Conservation (phyloP, 148 eudicot species). For the Pouteria glomerata region DNA sequence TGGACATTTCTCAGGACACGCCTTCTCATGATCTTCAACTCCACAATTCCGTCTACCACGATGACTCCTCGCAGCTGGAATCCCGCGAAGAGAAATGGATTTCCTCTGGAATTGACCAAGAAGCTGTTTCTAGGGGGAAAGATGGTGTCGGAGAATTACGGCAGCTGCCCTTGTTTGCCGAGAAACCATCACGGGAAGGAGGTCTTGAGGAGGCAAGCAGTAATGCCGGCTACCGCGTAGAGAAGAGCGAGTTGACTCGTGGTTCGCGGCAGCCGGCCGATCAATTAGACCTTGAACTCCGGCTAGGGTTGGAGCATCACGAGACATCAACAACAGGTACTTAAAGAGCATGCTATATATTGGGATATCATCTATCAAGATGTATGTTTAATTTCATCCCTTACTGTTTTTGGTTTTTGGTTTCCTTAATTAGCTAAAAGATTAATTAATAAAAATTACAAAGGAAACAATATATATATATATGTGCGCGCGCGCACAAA, state of each 20-base stretch:
- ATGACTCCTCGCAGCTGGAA: background rate
- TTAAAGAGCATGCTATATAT: too few species aligned
- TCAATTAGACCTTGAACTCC: conserved; percentile 37
- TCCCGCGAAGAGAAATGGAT: background rate
- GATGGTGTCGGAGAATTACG: background rate
- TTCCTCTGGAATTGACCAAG: background rate
- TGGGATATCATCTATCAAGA: background rate
- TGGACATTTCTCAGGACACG: background rate
- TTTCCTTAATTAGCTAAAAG: too few species aligned
- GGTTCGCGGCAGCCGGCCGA: background rate
- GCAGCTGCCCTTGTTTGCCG: conserved; percentile 28
- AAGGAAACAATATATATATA: too few species aligned
- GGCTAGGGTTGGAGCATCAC: conserved; percentile 24
- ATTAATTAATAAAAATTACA: too few species aligned
- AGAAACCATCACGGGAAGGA: background rate
- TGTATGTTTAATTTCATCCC: background rate
- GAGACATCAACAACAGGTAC: background rate
- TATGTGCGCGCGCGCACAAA: too few species aligned
- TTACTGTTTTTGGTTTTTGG: background rate
- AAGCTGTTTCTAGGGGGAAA: background rate
- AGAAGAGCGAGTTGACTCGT: background rate
- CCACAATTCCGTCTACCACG: background rate
- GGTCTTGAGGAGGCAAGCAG: background rate
- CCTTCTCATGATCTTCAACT: background rate
- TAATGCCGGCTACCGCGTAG: background rate